Evolutionary conservation across 257 asterid genomes (phyloP), one percentile per base, ranked within the genome.

Genomic region (Solanum bulbocastanum): DNA sequence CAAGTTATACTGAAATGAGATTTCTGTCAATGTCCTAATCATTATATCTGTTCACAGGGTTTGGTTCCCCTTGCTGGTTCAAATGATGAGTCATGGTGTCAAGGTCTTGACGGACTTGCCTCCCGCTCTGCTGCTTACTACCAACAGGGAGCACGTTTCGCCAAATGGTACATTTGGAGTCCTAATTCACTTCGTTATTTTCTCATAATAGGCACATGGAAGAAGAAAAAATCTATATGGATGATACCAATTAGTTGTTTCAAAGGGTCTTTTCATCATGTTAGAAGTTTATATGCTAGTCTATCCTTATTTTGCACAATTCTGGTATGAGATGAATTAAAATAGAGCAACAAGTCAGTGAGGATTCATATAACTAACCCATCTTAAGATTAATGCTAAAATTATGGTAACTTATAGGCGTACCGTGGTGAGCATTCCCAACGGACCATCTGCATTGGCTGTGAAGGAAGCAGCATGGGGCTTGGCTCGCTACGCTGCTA

Each of bases 391-490:
- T 52, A 52, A 22, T 75, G 37, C 78, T 84, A 36, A 42, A n/a
- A 20, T 44, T 20, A 27, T 30, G 49, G 58, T 20, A 68, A 9
- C 69, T 49, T 87, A 83, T 79, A 96, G 99, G 99, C 98, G 99
- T 93, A 95, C 98, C 4, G 98, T 96, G 85, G 98, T 96, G 94
- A 95, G 98, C 94, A 95, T 95, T 88, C 99, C 99, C 58, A 95
- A 95, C 36, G 98, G 99, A 10, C 99, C 99, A 62, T 93, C 99
- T 86, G 98, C 97, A 11, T 90, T 95, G 92, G 99, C 99, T 33
- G 98, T 96, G 88, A 96, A 96, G 93, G 99, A 96, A 92, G 99
- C 99, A 16, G 99, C 99, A 39, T 95, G 99, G 99, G 99, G 99
- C 22, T 87, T 96, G 89, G 99, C 99, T 91, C 98, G 99, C 68